phyloP scores from a whole-genome alignment of 176 grass and related monocot genomes.

The Panicum miliaceum region DNA sequence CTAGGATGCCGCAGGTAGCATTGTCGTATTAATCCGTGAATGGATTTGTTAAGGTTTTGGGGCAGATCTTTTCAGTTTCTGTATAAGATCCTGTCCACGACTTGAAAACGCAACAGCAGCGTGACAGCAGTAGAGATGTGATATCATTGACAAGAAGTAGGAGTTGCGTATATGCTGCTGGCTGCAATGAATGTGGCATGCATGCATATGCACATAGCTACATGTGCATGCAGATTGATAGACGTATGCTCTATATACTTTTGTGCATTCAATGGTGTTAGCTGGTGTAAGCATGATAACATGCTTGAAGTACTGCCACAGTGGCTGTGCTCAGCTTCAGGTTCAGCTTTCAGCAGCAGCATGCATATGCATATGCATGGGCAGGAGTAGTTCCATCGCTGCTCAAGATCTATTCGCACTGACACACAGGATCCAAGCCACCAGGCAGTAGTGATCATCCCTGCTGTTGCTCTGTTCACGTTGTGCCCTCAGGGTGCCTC shows the following conservation, averaged over 20 bases:
- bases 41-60: neutral
- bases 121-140: neutral
- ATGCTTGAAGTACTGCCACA: neutral
- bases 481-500: conserved; percentile 29
- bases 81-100: neutral
- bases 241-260: conserved; percentile 15
- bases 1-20: neutral
- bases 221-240: conserved; percentile 54
- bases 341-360: neutral
- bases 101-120: conserved; percentile 18
- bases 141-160: conserved; percentile 12
- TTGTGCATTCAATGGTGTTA: conserved; percentile 43
- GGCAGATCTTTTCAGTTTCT: neutral
- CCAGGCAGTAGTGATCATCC: neutral
- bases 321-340: neutral
- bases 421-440: conserved; percentile 45
- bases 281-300: conserved; percentile 39
- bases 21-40: neutral
- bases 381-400: conserved; percentile 34
- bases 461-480: conserved; percentile 21
- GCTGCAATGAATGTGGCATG: conserved; percentile 29
- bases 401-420: conserved; percentile 42
- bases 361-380: neutral
- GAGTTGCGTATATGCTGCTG: neutral
- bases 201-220: conserved; percentile 23